These are phyloP conservation scores for Voacanga thouarsii DNA, from an alignment of 257 asterid species.

Conservation along the genomic window DNA sequence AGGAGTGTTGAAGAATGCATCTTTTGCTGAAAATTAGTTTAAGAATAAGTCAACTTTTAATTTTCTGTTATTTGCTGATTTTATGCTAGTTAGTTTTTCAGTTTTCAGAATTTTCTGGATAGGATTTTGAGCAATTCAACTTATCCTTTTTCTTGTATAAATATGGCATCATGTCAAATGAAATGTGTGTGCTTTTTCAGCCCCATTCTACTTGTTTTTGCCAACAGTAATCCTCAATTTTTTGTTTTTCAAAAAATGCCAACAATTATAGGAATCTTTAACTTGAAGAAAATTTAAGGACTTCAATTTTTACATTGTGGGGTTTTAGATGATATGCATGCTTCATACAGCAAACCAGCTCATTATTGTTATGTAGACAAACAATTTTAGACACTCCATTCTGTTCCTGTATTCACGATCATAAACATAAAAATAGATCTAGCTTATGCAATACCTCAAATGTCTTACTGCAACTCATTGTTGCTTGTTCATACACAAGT, in stretches of 20 bases:
- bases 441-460: not conserved
- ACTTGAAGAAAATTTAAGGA: not conserved
- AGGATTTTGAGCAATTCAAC: no score
- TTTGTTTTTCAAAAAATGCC: not conserved
- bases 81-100: no score
- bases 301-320: not conserved
- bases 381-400: not conserved
- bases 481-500: not conserved
- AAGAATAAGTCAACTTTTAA: no score
- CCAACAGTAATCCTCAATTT: no score
- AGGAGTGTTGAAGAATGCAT: no score
- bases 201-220: no score
- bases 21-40: no score
- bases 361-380: not conserved
- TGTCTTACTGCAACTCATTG: not conserved
- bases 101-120: no score
- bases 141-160: no score
- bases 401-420: not conserved
- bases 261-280: not conserved
- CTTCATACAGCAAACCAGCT: slow-evolving; percentile 6
- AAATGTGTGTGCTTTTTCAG: no score
- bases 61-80: no score
- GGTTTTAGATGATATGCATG: not conserved
- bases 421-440: not conserved
- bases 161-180: no score